A percentile compares a stretch with the other conserved stretches of the same genome.
Conservation (phyloP, 139 green algal species). For the Micromonas pusilla region DNA sequence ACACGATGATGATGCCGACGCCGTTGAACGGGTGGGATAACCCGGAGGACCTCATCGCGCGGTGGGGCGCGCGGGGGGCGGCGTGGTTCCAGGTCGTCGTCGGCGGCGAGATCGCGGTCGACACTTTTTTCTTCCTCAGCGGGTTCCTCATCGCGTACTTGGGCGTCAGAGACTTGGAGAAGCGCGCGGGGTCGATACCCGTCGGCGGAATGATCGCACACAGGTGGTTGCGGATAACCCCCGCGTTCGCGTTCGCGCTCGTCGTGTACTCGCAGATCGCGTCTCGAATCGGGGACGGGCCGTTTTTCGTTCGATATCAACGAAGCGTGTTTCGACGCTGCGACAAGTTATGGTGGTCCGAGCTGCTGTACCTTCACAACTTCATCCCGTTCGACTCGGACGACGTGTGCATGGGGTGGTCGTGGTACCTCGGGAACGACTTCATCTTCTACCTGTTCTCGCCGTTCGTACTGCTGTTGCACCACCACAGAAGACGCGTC, state of each 20-base stretch:
- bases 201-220: background rate
- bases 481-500: background rate
- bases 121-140: background rate
- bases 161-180: background rate
- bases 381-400: background rate
- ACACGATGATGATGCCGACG: constrained; percentile 6
- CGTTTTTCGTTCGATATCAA: background rate
- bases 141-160: background rate
- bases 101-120: background rate
- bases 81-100: background rate
- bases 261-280: background rate
- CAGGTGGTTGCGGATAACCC: background rate
- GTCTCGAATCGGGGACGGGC: background rate
- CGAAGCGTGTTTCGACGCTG: background rate
- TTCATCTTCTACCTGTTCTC: background rate
- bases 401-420: constrained; percentile 6
- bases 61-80: background rate
- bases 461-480: background rate
- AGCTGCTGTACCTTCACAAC: constrained; percentile 6
- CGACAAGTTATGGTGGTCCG: background rate
- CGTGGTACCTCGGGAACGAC: constrained; percentile 3
- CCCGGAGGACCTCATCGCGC: background rate
- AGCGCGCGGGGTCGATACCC: background rate
- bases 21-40: background rate
- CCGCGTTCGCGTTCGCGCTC: background rate